Evolutionary conservation across 768 basidiomycete genomes (phyloP).

Genomic region (Kwoniella dendrophila): DNA sequence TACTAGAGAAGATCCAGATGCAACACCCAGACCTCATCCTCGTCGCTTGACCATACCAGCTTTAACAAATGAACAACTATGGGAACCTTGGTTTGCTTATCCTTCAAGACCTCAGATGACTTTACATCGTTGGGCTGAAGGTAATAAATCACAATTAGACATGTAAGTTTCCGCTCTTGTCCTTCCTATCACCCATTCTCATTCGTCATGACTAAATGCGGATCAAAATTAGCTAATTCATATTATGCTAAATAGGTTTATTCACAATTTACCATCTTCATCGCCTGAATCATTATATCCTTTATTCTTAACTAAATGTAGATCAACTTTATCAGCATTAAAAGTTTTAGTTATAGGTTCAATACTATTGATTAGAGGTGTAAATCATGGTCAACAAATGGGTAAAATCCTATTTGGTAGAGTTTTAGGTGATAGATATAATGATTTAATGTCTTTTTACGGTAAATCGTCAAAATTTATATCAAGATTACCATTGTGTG

Average conservation of each 20-base stretch:
- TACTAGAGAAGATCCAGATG: neutral
- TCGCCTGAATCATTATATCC: neutral
- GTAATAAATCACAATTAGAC: conserved; percentile 2
- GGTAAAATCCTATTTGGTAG: conserved; percentile 12
- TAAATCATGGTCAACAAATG: conserved; percentile 13
- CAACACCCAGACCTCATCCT: neutral
- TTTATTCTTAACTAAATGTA: conserved; percentile 2
- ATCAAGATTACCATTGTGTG: neutral
- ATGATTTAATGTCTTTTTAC: conserved; percentile 13
- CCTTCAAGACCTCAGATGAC: conserved; percentile 12
- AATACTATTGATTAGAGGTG: conserved; percentile 10
- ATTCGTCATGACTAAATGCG: neutral
- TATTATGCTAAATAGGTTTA: conserved; percentile 3
- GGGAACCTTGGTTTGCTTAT: conserved; percentile 20
- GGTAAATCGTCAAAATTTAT: neutral
- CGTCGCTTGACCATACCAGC: neutral
- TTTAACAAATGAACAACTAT: conserved; percentile 10
- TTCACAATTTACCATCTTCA: conserved; percentile 3
- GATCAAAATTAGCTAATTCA: neutral
- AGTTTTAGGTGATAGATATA: conserved; percentile 15
- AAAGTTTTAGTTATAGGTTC: conserved; percentile 17
- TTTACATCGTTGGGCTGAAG: conserved; percentile 19
- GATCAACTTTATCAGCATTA: conserved; percentile 6
- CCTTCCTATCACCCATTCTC: neutral
- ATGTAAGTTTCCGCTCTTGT: neutral